Percentiles rank a stretch among this genome's conserved stretches.
Evolutionary conservation across 2,329 filamentous ascomycete genomes (phyloP).

Genomic region (Cadophora sp.): DNA sequence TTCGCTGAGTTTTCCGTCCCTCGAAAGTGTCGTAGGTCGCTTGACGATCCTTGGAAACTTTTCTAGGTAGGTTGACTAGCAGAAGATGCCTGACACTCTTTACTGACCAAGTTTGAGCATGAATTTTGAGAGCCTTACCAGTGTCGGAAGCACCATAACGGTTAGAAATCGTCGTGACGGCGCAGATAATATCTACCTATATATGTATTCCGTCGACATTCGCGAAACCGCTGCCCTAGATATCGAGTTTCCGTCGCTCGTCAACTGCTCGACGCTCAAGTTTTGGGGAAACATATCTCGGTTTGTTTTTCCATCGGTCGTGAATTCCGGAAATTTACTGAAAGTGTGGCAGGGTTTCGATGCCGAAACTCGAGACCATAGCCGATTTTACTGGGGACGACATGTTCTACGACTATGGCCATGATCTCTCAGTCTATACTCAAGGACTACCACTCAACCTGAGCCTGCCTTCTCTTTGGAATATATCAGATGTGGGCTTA

Average conservation of each 20-base stretch:
- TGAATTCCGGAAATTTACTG: not conserved
- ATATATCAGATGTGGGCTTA: not conserved
- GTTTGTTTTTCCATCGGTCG: not conserved
- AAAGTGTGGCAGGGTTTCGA: not conserved
- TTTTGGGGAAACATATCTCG: constrained; percentile 14
- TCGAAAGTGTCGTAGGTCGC: not conserved
- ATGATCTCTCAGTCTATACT: not conserved
- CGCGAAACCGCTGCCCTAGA: not conserved
- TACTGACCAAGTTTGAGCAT: not conserved
- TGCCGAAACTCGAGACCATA: constrained; percentile 1
- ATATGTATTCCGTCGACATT: not conserved
- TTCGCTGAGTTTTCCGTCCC: not conserved
- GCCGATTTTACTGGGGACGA: not conserved
- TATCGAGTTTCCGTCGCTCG: constrained; percentile 1
- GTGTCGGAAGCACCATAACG: not conserved
- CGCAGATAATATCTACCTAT: no score
- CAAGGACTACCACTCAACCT: not conserved
- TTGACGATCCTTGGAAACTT: not conserved
- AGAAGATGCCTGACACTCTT: no score
- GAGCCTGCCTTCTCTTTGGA: constrained; percentile 5
- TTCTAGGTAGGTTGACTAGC: not conserved
- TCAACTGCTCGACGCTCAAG: not conserved
- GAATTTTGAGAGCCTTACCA: constrained; percentile 4
- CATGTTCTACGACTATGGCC: not conserved
- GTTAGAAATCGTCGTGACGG: not conserved